A percentile compares a stretch with the other conserved stretches of the same genome.
Evolutionary conservation across 169 alveolate species (phyloP).

Genomic region (Plasmodium inui): DNA sequence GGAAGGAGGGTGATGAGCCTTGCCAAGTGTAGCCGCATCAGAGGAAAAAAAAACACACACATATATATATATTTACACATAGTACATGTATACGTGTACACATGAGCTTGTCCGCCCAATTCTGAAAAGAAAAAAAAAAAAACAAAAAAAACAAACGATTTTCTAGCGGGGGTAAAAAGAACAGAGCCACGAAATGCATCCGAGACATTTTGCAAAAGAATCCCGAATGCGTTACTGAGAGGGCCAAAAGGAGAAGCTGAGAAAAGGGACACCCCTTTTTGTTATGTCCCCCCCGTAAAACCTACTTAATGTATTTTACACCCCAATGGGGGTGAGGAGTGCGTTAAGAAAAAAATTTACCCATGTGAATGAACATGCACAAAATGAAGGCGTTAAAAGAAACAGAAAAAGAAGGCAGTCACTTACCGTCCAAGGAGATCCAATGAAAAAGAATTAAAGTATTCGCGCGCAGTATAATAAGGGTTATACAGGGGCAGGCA

Average conservation of each 20-base stretch:
- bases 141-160: neutral
- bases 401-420: neutral
- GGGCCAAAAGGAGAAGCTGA: neutral
- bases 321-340: neutral
- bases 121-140: neutral
- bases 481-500: neutral
- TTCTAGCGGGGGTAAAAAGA: neutral
- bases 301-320: neutral
- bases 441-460: neutral
- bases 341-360: neutral
- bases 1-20: conserved; percentile 19
- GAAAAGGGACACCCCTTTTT: neutral
- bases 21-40: neutral
- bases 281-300: neutral
- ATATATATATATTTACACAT: neutral
- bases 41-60: neutral
- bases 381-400: neutral
- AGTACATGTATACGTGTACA: neutral
- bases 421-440: neutral
- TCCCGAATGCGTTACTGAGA: neutral
- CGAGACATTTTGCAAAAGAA: neutral
- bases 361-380: neutral
- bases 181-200: neutral
- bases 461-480: neutral
- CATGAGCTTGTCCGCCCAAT: neutral